Percentiles rank a stretch among this genome's conserved stretches.
Conservation (phyloP, 768 basidiomycete species). For the Jaapia argillacea region DNA sequence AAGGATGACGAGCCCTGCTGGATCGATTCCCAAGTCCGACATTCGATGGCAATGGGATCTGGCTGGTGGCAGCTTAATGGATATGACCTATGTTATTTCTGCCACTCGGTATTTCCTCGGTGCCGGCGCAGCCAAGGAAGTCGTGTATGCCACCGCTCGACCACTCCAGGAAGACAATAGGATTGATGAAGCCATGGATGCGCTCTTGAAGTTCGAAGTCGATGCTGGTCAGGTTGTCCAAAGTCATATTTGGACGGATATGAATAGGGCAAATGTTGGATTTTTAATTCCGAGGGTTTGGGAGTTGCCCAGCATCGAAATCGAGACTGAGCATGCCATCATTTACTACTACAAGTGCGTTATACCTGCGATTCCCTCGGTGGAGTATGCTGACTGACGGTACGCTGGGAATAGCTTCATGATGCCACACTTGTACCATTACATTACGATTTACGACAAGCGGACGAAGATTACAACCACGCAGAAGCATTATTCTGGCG, state of each 20-base stretch:
- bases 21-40: not conserved
- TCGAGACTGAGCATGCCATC: slow-evolving; percentile 9
- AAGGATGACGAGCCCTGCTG: not conserved
- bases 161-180: slow-evolving; percentile 19
- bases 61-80: not conserved
- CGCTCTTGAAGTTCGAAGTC: slow-evolving; percentile 27
- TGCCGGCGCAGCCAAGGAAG: slow-evolving; percentile 18
- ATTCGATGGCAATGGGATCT: not conserved
- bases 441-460: slow-evolving; percentile 16
- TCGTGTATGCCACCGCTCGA: slow-evolving; percentile 25
- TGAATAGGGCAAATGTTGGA: slow-evolving; percentile 18
- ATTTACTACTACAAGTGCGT: slow-evolving; percentile 10
- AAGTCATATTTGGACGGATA: slow-evolving; percentile 22
- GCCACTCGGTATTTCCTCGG: not conserved
- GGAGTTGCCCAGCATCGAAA: slow-evolving; percentile 11
- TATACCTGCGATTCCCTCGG: not conserved
- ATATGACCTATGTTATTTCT: slow-evolving; percentile 1
- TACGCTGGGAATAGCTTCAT: slow-evolving; percentile 10
- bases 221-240: not conserved
- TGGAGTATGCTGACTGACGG: not conserved
- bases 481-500: slow-evolving; percentile 20
- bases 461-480: slow-evolving; percentile 32
- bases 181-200: slow-evolving; percentile 31
- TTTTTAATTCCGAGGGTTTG: slow-evolving; percentile 8
- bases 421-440: slow-evolving; percentile 15